Percentiles rank a stretch among this genome's conserved stretches.
These are phyloP conservation scores for Chytriomyces confervae DNA, from an alignment of 192 early-diverging fungal species.

Conservation along the genomic window DNA sequence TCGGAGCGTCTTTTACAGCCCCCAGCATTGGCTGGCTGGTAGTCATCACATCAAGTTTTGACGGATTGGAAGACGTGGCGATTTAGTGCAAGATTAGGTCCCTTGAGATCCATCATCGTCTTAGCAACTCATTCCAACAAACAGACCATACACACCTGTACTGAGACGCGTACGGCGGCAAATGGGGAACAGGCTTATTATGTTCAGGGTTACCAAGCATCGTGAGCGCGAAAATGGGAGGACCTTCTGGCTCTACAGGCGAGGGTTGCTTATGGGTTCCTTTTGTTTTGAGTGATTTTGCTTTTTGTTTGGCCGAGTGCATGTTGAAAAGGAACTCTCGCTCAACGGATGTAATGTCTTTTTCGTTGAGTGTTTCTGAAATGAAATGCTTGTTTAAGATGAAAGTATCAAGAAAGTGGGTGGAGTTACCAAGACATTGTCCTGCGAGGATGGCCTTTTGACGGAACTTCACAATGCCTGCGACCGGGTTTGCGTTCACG, in stretches of 20 bases:
- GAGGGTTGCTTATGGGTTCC: neutral
- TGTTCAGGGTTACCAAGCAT: slow-evolving; percentile 32
- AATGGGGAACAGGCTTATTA: neutral
- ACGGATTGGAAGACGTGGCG: too few relatives aligned
- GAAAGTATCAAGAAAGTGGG: neutral
- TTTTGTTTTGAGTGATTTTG: slow-evolving; percentile 15
- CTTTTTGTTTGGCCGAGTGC: slow-evolving; percentile 28
- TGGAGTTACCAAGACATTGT: slow-evolving; percentile 31
- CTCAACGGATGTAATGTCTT: slow-evolving; percentile 50
- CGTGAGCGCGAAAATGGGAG: slow-evolving; percentile 21
- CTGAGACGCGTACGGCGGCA: slow-evolving; percentile 49
- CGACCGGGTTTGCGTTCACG: slow-evolving; percentile 39
- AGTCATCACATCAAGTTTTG: neutral
- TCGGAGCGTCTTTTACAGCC: neutral
- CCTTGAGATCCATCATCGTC: slow-evolving; percentile 49
- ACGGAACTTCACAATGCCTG: slow-evolving; percentile 43
- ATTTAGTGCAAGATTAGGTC: slow-evolving; percentile 40
- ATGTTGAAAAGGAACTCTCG: slow-evolving; percentile 50
- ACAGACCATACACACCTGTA: slow-evolving; percentile 14
- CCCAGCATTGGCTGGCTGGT: neutral
- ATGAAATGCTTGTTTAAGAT: neutral
- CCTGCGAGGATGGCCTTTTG: slow-evolving; percentile 49
- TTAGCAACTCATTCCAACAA: too few relatives aligned
- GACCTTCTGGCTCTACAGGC: neutral
- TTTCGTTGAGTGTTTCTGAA: slow-evolving; percentile 50